Evolutionary conservation across 148 eudicot genomes (phyloP).

Genomic region (Arctostaphylos glauca): DNA sequence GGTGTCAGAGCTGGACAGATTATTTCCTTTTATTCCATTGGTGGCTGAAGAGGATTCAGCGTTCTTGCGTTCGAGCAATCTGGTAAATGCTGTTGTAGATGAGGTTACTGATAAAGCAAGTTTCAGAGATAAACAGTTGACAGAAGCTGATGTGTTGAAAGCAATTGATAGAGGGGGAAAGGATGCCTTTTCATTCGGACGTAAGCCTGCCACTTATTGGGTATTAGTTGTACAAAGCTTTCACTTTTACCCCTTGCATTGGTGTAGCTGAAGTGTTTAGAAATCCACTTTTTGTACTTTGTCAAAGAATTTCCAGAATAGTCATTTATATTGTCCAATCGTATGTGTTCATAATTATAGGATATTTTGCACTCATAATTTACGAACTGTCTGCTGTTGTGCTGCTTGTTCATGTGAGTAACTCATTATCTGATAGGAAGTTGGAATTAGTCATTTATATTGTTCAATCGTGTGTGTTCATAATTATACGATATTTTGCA

Average conservation of each 20-base stretch:
- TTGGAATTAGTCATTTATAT: no score
- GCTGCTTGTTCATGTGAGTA: not conserved
- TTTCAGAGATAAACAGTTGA: constrained; percentile 34
- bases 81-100: constrained; percentile 58
- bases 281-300: not conserved
- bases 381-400: not conserved
- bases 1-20: constrained; percentile 58
- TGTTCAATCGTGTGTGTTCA: no score
- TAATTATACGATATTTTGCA: no score
- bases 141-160: constrained; percentile 60
- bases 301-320: not conserved
- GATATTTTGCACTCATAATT: not conserved
- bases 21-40: constrained; percentile 81
- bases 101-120: constrained; percentile 52
- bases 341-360: not conserved
- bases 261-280: not conserved
- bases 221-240: constrained; percentile 31
- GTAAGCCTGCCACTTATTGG: constrained; percentile 89
- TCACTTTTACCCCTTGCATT: not conserved
- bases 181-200: constrained; percentile 54
- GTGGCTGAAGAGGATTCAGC: constrained; percentile 99
- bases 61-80: constrained; percentile 68
- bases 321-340: not conserved
- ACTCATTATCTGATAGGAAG: not conserved
- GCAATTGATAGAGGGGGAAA: constrained; percentile 97